Evolutionary conservation across 1,284 basidiomycete genomes (phyloP).

Genomic region (Xerocomus nothofagi): DNA sequence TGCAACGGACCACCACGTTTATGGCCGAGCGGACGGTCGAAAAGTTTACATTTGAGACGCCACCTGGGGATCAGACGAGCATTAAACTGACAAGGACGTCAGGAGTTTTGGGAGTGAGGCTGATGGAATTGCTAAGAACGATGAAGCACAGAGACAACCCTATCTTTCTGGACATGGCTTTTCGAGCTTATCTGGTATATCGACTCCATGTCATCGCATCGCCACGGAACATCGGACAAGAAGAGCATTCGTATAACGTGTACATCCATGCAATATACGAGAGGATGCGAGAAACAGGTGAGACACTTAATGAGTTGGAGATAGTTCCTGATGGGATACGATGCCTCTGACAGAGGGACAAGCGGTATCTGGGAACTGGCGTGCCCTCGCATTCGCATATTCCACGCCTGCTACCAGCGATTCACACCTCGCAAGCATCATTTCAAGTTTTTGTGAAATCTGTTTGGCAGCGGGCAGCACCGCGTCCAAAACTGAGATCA

Average conservation of each 20-base stretch:
- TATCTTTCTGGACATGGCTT: constrained; percentile 19
- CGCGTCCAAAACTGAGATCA: constrained; percentile 4
- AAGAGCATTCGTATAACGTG: constrained; percentile 13
- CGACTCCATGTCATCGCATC: constrained; percentile 18
- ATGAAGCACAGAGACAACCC: constrained; percentile 15
- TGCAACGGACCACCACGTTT: constrained; percentile 11
- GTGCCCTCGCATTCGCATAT: constrained; percentile 16
- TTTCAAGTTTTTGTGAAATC: constrained; percentile 17
- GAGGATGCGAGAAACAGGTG: constrained; percentile 19
- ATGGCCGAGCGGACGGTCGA: constrained; percentile 19
- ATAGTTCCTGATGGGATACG: not conserved
- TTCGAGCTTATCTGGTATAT: constrained; percentile 21
- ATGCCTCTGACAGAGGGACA: constrained; percentile 12
- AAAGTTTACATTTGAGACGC: constrained; percentile 4
- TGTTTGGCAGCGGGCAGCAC: constrained; percentile 17
- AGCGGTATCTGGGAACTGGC: constrained; percentile 22
- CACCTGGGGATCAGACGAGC: not conserved
- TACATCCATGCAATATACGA: constrained; percentile 22
- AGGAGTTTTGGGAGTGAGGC: constrained; percentile 9
- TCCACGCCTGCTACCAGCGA: constrained; percentile 10
- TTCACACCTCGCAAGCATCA: constrained; percentile 14
- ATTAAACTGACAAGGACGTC: constrained; percentile 11
- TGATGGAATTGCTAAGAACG: constrained; percentile 13
- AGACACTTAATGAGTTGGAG: not conserved
- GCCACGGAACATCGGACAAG: constrained; percentile 12